Evolutionary conservation across 2,329 filamentous ascomycete species (phyloP).

Genomic region (Fragosphaeria purpurea): DNA sequence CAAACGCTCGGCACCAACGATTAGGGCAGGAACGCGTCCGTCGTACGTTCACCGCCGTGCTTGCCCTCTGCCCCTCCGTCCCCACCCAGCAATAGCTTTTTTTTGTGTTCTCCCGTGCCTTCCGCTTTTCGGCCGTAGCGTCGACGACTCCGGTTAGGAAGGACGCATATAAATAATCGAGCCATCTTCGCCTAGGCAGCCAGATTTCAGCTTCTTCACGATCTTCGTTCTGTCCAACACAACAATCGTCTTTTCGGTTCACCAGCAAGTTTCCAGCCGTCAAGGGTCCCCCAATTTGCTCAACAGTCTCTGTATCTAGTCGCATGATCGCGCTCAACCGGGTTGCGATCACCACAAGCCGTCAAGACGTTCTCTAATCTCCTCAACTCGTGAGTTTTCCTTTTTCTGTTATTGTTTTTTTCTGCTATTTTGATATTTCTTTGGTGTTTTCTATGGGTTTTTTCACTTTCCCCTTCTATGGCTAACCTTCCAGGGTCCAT

Average conservation of each 20-base stretch:
- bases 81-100: constrained; percentile 1
- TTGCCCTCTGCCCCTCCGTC: not conserved
- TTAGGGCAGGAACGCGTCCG: not conserved
- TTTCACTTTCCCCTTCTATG: not conserved
- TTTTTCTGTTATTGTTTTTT: not conserved
- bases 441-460: not conserved
- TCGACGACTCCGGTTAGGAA: too few species aligned
- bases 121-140: constrained; percentile 1
- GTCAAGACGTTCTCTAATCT: constrained; percentile 99
- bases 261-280: too few species aligned
- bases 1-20: not conserved
- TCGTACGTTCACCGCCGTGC: not conserved
- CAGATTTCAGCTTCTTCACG: too few species aligned
- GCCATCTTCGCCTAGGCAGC: too few species aligned
- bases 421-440: not conserved
- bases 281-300: too few species aligned
- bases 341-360: constrained; percentile 51
- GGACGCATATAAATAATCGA: too few species aligned
- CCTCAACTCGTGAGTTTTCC: constrained; percentile 72
- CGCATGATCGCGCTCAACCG: constrained; percentile 12
- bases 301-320: not conserved
- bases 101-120: not conserved
- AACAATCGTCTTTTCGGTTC: too few species aligned
- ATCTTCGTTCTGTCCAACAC: too few species aligned
- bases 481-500: constrained; percentile 54